Percentiles rank a stretch among this genome's conserved stretches.
phyloP scores from a whole-genome alignment of 345 rosid genomes.

The Heritiera fomes region DNA sequence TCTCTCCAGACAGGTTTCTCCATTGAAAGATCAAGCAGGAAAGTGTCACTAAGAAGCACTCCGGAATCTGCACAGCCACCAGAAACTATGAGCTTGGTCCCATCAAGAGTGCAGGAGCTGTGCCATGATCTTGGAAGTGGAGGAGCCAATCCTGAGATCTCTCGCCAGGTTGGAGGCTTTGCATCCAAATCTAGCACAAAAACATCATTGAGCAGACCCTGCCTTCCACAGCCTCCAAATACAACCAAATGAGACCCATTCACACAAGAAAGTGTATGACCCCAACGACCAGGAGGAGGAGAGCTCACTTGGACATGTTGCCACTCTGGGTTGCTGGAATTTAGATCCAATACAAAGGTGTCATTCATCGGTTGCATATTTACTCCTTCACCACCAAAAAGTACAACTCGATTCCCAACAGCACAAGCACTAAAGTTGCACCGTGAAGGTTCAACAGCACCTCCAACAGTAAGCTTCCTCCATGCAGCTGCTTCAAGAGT shows the following conservation, averaged over 20 bases:
- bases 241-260: constrained; percentile 81
- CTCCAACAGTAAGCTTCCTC: constrained; percentile 87
- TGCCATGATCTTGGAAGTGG: constrained; percentile 97
- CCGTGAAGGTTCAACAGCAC: constrained; percentile 84
- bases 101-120: constrained; percentile 93
- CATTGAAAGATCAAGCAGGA: constrained; percentile 82
- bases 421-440: constrained; percentile 96
- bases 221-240: constrained; percentile 90
- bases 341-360: constrained; percentile 80
- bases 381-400: constrained; percentile 91
- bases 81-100: constrained; percentile 79
- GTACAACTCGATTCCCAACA: constrained; percentile 81
- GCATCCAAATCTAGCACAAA: constrained; percentile 82
- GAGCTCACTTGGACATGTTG: constrained; percentile 84
- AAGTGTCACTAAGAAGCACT: constrained; percentile 86
- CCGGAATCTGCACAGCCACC: constrained; percentile 96
- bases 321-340: constrained; percentile 78
- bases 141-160: constrained; percentile 82
- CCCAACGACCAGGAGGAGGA: constrained; percentile 93
- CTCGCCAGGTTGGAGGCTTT: constrained; percentile 86
- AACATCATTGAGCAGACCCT: constrained; percentile 83
- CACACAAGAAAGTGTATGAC: constrained; percentile 81
- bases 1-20: constrained; percentile 92
- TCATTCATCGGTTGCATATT: constrained; percentile 97
- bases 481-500: constrained; percentile 90